These are phyloP conservation scores for Aspergillus udagawae DNA, from an alignment of 2,329 filamentous ascomycete species.

Conservation along the genomic window DNA sequence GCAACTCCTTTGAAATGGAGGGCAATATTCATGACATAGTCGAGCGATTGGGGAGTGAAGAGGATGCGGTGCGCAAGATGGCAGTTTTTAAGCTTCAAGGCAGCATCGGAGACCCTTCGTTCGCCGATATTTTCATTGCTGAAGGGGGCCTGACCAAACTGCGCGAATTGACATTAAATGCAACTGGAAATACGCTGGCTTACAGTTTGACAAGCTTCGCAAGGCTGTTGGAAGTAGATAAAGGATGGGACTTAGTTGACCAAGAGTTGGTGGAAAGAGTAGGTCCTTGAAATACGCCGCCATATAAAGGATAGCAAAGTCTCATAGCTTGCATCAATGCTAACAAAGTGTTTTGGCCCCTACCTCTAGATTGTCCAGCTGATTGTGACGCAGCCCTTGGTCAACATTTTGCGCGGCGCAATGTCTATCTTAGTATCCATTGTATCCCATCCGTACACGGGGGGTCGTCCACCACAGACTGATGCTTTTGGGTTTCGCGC, in stretches of 20 bases:
- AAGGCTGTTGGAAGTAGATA: slow-evolving; percentile 87
- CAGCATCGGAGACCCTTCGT: slow-evolving; percentile 91
- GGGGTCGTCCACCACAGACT: slow-evolving; percentile 48
- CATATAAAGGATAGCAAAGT: not conserved
- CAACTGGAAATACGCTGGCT: slow-evolving; percentile 88
- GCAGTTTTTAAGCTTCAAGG: slow-evolving; percentile 96
- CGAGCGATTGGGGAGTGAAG: slow-evolving; percentile 55
- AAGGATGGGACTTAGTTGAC: slow-evolving; percentile 78
- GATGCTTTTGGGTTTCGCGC: slow-evolving; percentile 82
- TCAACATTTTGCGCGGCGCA: slow-evolving; percentile 93
- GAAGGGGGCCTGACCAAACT: slow-evolving; percentile 80
- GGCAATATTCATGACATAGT: slow-evolving; percentile 56
- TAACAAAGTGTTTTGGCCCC: slow-evolving; percentile 2
- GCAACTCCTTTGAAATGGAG: slow-evolving; percentile 41
- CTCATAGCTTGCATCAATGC: not conserved
- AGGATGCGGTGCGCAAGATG: slow-evolving; percentile 96
- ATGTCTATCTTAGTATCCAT: slow-evolving; percentile 96
- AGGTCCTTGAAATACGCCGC: slow-evolving; percentile 26
- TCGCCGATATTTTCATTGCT: slow-evolving; percentile 92
- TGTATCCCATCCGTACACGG: slow-evolving; percentile 74
- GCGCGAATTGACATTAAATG: slow-evolving; percentile 75
- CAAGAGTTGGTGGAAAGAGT: slow-evolving; percentile 57
- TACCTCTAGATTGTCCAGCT: slow-evolving; percentile 70
- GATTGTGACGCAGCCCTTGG: slow-evolving; percentile 89
- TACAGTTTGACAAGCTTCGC: slow-evolving; percentile 90